Evolutionary conservation across 177 flowering plant genomes (phyloP).

Genomic region (Tripterygium wilfordii): DNA sequence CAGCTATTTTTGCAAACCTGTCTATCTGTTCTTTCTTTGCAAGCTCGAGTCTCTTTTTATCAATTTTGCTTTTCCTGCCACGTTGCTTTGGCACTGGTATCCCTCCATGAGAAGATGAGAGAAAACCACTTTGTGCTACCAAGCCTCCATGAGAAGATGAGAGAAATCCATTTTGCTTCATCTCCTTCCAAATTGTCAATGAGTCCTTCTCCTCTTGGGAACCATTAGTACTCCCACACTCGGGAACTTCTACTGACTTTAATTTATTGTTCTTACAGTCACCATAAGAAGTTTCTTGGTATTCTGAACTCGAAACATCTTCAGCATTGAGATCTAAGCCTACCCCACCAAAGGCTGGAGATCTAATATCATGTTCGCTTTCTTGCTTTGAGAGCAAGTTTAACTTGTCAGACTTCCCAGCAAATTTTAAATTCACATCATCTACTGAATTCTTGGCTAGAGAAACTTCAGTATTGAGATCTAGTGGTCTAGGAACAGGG

Average conservation of each 20-base stretch:
- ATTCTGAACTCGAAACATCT: constrained; percentile 38
- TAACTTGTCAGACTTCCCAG: constrained; percentile 6
- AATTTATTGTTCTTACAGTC: constrained; percentile 18
- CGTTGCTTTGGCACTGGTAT: constrained; percentile 61
- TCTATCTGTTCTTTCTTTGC: constrained; percentile 85
- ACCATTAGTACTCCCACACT: constrained; percentile 66
- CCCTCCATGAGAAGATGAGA: constrained; percentile 60
- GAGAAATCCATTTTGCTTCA: constrained; percentile 84
- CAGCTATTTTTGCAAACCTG: constrained; percentile 81
- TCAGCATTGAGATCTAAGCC: constrained; percentile 59
- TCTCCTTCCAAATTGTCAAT: constrained; percentile 61
- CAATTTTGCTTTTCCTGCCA: constrained; percentile 51
- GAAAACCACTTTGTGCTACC: constrained; percentile 53
- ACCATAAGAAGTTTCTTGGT: constrained; percentile 28
- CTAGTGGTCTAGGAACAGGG: constrained; percentile 12
- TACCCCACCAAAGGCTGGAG: constrained; percentile 21
- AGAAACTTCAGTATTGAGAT: constrained; percentile 31
- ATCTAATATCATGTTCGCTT: constrained; percentile 5
- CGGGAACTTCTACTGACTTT: constrained; percentile 45
- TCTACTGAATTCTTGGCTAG: constrained; percentile 1
- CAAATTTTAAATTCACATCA: constrained; percentile 4
- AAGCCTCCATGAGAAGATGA: constrained; percentile 49
- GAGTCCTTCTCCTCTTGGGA: constrained; percentile 56
- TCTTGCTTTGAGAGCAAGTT: constrained; percentile 9
- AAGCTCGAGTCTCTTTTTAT: constrained; percentile 71